Evolutionary conservation across 2,329 filamentous ascomycete genomes (phyloP).

Genomic region (Coniochaeta hoffmannii): DNA sequence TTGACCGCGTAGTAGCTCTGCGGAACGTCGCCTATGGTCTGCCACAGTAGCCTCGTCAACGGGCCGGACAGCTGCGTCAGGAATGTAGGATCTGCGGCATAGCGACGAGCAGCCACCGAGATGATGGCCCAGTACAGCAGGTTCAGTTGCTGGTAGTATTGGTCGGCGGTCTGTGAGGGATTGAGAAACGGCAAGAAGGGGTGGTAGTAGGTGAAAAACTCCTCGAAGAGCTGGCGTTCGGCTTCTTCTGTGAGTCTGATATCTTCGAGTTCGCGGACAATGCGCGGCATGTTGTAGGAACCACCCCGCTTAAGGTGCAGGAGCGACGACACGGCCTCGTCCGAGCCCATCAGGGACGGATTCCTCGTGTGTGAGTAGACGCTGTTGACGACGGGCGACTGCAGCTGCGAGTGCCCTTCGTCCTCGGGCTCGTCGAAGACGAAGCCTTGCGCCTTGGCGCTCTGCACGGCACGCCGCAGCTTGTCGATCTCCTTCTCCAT

Average conservation of each 20-base stretch:
- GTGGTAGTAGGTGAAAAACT: constrained; percentile 72
- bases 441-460: constrained; percentile 53
- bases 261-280: constrained; percentile 55
- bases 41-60: constrained; percentile 67
- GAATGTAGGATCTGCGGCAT: constrained; percentile 53
- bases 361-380: constrained; percentile 54
- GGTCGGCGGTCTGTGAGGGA: constrained; percentile 57
- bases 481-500: constrained; percentile 79
- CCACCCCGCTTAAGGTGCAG: constrained; percentile 60
- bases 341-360: constrained; percentile 58
- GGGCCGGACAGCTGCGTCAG: constrained; percentile 61
- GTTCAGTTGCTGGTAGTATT: constrained; percentile 69
- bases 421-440: constrained; percentile 49
- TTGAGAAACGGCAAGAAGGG: constrained; percentile 72
- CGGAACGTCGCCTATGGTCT: constrained; percentile 68
- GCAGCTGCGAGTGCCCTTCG: constrained; percentile 40
- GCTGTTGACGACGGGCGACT: constrained; percentile 52
- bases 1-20: constrained; percentile 77
- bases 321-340: constrained; percentile 60
- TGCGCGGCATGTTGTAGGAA: constrained; percentile 51
- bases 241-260: constrained; percentile 57
- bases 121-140: constrained; percentile 83
- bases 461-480: constrained; percentile 52
- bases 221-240: constrained; percentile 58
- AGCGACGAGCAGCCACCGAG: constrained; percentile 66